A percentile compares a stretch with the other conserved stretches of the same genome.
Evolutionary conservation across 169 alveolate genomes (phyloP).

Genomic region (Plasmodium knowlesi): DNA sequence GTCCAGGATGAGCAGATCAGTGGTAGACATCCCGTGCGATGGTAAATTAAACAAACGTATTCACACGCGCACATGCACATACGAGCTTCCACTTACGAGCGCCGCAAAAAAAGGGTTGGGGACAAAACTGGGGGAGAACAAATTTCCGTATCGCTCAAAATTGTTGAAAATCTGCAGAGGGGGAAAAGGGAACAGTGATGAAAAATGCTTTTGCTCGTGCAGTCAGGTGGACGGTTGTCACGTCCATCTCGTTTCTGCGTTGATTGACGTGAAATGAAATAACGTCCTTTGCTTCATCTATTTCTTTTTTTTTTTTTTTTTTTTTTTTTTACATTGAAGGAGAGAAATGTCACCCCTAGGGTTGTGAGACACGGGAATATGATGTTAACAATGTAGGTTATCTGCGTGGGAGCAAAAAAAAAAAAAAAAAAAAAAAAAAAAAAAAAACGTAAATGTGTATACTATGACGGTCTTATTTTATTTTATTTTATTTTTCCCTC

Average conservation of each 20-base stretch:
- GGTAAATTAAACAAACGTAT: background rate
- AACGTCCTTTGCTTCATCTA: background rate
- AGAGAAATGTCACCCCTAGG: conserved; percentile 20
- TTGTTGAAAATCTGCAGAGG: conserved; percentile 37
- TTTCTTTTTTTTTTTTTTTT: background rate
- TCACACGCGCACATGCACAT: background rate
- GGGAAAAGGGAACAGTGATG: background rate
- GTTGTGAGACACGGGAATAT: conserved; percentile 60
- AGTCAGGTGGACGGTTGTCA: too few species aligned
- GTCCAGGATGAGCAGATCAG: background rate
- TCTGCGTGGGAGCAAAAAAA: background rate
- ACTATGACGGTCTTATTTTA: background rate
- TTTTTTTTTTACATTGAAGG: conserved; percentile 34
- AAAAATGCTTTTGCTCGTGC: background rate
- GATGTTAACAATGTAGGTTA: conserved; percentile 51
- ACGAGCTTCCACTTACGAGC: background rate
- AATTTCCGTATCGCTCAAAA: conserved; percentile 27
- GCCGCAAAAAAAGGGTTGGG: conserved; percentile 69
- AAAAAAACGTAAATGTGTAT: background rate
- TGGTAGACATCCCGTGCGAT: background rate
- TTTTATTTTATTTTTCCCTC: background rate
- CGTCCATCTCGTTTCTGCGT: background rate
- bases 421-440: background rate
- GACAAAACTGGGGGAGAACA: conserved; percentile 25
- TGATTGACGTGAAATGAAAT: background rate